A percentile compares a stretch with the other conserved stretches of the same genome.
Conservation (phyloP, 805 yeast genomes). For the Saturnispora kantuleensis region DNA sequence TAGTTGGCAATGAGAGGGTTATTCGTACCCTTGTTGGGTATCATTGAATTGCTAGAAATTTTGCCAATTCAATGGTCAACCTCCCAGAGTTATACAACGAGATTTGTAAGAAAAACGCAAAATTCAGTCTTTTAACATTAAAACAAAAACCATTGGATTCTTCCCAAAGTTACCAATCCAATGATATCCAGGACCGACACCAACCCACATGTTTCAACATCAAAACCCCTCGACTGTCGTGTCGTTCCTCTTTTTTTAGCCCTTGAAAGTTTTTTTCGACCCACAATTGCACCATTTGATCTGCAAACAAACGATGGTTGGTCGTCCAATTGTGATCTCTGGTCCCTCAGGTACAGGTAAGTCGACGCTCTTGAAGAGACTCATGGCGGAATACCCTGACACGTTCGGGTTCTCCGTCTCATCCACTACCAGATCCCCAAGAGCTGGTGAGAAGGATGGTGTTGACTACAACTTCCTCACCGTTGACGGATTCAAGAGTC, state of each 20-base stretch:
- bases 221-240: too few species aligned
- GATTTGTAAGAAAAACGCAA: too few species aligned
- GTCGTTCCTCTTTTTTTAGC: neutral
- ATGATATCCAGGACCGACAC: too few species aligned
- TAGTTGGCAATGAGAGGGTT: too few species aligned
- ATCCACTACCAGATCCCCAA: slow-evolving; percentile 83
- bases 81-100: too few species aligned
- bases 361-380: slow-evolving; percentile 81
- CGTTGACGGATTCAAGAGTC: slow-evolving; percentile 67
- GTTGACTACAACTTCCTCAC: slow-evolving; percentile 80
- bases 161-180: too few species aligned
- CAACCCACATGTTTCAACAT: too few species aligned
- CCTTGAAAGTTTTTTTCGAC: neutral
- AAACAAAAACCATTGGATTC: too few species aligned
- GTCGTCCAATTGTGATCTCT: slow-evolving; percentile 85
- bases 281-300: neutral
- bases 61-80: too few species aligned
- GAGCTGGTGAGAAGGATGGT: slow-evolving; percentile 87
- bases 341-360: slow-evolving; percentile 98
- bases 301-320: slow-evolving; percentile 9
- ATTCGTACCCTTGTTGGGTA: too few species aligned
- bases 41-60: too few species aligned
- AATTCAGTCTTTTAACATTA: too few species aligned
- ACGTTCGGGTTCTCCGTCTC: slow-evolving; percentile 92
- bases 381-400: slow-evolving; percentile 84